These are phyloP conservation scores for Stagonosporopsis vannaccii DNA, from an alignment of 2,329 filamentous ascomycete species.

Conservation along the genomic window DNA sequence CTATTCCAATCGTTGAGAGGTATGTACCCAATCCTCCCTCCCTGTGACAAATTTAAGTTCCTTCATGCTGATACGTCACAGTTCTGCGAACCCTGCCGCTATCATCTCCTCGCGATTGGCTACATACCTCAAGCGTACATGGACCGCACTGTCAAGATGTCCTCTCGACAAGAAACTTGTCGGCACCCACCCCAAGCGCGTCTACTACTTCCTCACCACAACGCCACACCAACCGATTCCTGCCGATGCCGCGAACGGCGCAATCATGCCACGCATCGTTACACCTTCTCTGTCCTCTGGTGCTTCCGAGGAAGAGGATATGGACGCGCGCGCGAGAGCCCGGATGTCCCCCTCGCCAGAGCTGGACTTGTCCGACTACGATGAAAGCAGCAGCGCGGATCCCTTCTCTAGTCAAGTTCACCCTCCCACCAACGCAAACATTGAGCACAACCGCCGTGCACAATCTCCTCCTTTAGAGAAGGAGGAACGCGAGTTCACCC, in stretches of 20 bases:
- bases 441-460: constrained; percentile 71
- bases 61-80: constrained; percentile 56
- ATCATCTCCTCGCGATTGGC: constrained; percentile 93
- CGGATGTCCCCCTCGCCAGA: constrained; percentile 90
- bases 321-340: constrained; percentile 62
- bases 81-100: constrained; percentile 93
- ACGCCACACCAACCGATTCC: constrained; percentile 83
- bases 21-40: constrained; percentile 61
- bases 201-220: constrained; percentile 96
- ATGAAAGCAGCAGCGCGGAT: constrained; percentile 65
- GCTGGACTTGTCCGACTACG: constrained; percentile 89
- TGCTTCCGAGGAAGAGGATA: constrained; percentile 75
- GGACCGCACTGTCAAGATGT: constrained; percentile 79
- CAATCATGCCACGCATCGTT: constrained; percentile 67
- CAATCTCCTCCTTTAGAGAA: constrained; percentile 88
- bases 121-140: constrained; percentile 85
- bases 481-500: constrained; percentile 95
- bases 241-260: constrained; percentile 63
- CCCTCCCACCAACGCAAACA: constrained; percentile 51
- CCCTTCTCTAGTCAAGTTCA: constrained; percentile 65
- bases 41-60: constrained; percentile 28
- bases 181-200: constrained; percentile 88
- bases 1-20: constrained; percentile 88
- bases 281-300: constrained; percentile 85
- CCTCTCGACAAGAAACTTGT: constrained; percentile 93